Evolutionary conservation across 768 basidiomycete genomes (phyloP).

Genomic region (Trametes sanguinea): DNA sequence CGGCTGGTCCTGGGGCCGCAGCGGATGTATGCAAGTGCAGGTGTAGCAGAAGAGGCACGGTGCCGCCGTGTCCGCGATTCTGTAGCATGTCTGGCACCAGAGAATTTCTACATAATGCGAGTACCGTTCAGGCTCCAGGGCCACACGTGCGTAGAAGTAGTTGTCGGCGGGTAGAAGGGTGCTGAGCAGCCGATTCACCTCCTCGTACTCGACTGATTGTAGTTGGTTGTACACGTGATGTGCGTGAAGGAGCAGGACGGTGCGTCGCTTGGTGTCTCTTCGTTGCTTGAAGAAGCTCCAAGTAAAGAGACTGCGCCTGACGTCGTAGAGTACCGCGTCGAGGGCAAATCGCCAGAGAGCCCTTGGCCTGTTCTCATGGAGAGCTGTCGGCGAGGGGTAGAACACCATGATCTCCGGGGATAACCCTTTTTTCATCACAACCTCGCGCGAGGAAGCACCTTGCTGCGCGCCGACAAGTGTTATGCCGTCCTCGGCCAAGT

Average conservation of each 20-base stretch:
- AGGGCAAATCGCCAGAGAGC: constrained; percentile 38
- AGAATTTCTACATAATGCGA: neutral
- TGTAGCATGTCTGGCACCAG: neutral
- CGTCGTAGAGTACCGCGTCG: constrained; percentile 23
- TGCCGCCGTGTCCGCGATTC: neutral
- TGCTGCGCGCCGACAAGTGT: neutral
- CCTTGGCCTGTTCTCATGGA: constrained; percentile 27
- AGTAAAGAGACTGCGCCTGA: constrained; percentile 30
- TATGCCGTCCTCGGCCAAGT: neutral
- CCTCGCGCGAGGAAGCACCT: neutral
- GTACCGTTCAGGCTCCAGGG: neutral
- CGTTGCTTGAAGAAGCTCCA: constrained; percentile 36
- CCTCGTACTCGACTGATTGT: neutral
- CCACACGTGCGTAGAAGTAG: neutral
- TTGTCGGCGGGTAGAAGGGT: neutral
- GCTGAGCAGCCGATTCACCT: neutral
- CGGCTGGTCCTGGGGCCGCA: neutral
- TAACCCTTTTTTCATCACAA: neutral
- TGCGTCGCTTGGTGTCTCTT: constrained; percentile 12
- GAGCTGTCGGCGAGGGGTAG: constrained; percentile 26
- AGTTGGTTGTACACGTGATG: neutral
- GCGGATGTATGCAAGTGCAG: neutral
- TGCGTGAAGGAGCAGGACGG: neutral
- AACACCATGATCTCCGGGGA: constrained; percentile 29
- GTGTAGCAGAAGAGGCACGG: no score